Conservation (phyloP, 805 yeast species). For the Ogataea zsoltii region DNA sequence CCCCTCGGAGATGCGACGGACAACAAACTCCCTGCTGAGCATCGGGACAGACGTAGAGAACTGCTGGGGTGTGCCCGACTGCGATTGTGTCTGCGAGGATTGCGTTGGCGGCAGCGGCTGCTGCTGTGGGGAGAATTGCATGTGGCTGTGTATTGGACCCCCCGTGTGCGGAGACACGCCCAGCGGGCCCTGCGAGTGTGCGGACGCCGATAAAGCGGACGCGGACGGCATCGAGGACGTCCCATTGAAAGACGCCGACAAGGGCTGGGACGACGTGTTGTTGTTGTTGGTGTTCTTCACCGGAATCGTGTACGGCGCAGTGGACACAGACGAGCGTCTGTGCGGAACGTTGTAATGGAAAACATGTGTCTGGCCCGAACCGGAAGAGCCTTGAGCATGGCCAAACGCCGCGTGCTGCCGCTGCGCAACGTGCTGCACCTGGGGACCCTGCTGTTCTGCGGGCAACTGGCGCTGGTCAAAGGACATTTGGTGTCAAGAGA, state of each 20-base stretch:
- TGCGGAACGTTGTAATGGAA: constrained; percentile 23
- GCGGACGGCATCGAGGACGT: constrained; percentile 21
- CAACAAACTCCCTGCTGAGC: constrained; percentile 68
- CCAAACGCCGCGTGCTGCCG: constrained; percentile 3
- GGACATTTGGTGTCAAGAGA: constrained; percentile 3
- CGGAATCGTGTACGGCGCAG: constrained; percentile 42
- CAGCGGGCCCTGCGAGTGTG: constrained; percentile 10
- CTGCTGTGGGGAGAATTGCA: constrained; percentile 16
- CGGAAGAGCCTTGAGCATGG: background rate
- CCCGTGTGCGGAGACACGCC: constrained; percentile 24
- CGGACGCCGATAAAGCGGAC: constrained; percentile 26
- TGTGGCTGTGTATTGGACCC: constrained; percentile 27
- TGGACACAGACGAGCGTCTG: constrained; percentile 38
- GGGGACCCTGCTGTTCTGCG: constrained; percentile 6
- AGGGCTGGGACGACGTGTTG: constrained; percentile 4
- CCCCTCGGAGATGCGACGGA: constrained; percentile 80
- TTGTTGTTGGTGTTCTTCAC: constrained; percentile 14
- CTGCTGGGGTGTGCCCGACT: constrained; percentile 30
- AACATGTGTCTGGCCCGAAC: constrained; percentile 5
- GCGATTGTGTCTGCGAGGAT: constrained; percentile 20
- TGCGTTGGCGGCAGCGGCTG: constrained; percentile 29
- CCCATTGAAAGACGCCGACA: constrained; percentile 14
- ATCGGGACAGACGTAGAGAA: constrained; percentile 29
- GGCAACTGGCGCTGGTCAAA: constrained; percentile 10
- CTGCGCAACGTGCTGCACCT: constrained; percentile 2